Conservation (phyloP, 805 yeast genomes). For the Myxozyma mucilagina region DNA sequence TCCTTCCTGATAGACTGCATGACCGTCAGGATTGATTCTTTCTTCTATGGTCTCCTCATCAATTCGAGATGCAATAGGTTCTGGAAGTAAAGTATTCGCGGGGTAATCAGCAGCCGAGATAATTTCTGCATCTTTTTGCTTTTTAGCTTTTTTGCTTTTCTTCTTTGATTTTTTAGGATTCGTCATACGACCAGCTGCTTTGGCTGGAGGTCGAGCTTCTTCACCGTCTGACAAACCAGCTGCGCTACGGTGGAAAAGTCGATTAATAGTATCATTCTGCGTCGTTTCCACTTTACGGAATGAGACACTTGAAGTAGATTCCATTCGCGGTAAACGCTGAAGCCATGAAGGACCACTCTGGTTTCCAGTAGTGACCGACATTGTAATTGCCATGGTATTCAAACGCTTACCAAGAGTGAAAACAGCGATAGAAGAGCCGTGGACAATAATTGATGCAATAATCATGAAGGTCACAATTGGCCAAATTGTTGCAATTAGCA, state of each 20-base stretch:
- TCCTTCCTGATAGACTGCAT: conserved; percentile 68
- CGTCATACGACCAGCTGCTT: conserved; percentile 29
- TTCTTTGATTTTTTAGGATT: conserved; percentile 7
- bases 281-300: conserved; percentile 78
- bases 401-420: conserved; percentile 77
- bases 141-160: neutral
- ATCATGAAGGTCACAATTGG: conserved; percentile 80
- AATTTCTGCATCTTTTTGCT: neutral
- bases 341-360: conserved; percentile 75
- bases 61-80: neutral
- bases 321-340: conserved; percentile 78
- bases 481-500: conserved; percentile 68
- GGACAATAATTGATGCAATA: conserved; percentile 81
- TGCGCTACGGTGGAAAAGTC: conserved; percentile 19
- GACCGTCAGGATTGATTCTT: conserved; percentile 18
- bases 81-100: conserved; percentile 20
- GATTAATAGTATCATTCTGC: conserved; percentile 36
- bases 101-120: conserved; percentile 14
- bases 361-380: conserved; percentile 77
- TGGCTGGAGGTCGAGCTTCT: conserved; percentile 20
- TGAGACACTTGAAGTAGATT: conserved; percentile 74
- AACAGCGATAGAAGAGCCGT: conserved; percentile 87
- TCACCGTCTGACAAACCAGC: conserved; percentile 6
- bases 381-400: conserved; percentile 88
- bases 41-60: conserved; percentile 29